These are phyloP conservation scores for Terfezia boudieri DNA, from an alignment of 495 filamentous ascomycete species.

Conservation along the genomic window DNA sequence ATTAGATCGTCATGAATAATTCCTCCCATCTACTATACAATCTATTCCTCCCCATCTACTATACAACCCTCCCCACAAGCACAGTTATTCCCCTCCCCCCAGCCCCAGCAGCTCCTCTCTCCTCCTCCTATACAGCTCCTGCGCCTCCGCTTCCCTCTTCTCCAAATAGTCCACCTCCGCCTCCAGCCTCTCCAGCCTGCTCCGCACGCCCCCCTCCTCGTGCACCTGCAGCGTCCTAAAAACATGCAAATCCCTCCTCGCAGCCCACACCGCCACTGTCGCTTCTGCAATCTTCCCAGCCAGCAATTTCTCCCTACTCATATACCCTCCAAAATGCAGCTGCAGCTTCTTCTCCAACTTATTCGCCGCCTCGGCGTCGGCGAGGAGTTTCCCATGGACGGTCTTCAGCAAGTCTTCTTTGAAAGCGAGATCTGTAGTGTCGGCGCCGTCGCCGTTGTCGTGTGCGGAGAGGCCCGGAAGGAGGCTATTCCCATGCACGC, in stretches of 20 bases:
- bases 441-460: constrained; percentile 38
- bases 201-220: constrained; percentile 50
- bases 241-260: constrained; percentile 45
- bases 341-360: constrained; percentile 88
- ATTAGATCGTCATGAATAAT: background rate
- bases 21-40: background rate
- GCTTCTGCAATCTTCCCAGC: constrained; percentile 64
- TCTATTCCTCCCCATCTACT: too few relatives aligned
- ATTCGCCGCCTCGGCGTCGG: constrained; percentile 53
- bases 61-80: background rate
- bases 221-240: constrained; percentile 53
- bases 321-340: constrained; percentile 72
- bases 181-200: constrained; percentile 50
- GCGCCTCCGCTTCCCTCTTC: constrained; percentile 68
- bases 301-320: constrained; percentile 60
- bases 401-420: constrained; percentile 29
- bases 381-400: constrained; percentile 35
- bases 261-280: constrained; percentile 49
- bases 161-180: constrained; percentile 68
- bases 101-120: constrained; percentile 37
- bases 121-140: constrained; percentile 55
- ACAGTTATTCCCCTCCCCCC: background rate
- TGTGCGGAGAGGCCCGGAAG: constrained; percentile 63
- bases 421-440: constrained; percentile 39
- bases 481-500: constrained; percentile 30